Evolutionary conservation across 2,329 filamentous ascomycete species (phyloP).

Genomic region (Paraphaeosphaeria sporulosa): DNA sequence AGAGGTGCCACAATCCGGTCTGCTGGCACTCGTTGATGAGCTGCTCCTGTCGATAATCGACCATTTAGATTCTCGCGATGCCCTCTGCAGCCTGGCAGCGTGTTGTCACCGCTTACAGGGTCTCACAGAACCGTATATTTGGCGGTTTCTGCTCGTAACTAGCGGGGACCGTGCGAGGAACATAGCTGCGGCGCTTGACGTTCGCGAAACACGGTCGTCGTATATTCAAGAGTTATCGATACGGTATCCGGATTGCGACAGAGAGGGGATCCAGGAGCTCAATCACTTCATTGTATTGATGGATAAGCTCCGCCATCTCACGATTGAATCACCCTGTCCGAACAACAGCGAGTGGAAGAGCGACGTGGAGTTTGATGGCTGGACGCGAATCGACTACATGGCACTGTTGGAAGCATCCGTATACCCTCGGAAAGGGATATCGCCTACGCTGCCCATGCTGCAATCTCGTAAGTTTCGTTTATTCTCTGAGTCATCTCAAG

Average conservation of each 20-base stretch:
- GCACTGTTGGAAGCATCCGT: slow-evolving; percentile 37
- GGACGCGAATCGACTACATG: slow-evolving; percentile 42
- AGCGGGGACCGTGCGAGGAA: slow-evolving; percentile 34
- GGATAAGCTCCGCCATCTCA: slow-evolving; percentile 38
- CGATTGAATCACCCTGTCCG: slow-evolving; percentile 45
- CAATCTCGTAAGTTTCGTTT: slow-evolving; percentile 37
- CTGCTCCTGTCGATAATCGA: slow-evolving; percentile 45
- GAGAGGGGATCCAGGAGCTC: slow-evolving; percentile 40
- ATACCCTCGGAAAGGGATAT: slow-evolving; percentile 25
- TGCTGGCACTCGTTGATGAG: slow-evolving; percentile 44
- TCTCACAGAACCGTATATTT: slow-evolving; percentile 45
- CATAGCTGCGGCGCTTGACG: slow-evolving; percentile 33
- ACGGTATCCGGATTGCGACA: slow-evolving; percentile 31
- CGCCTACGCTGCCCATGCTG: slow-evolving; percentile 33
- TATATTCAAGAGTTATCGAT: slow-evolving; percentile 41
- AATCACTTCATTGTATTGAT: slow-evolving; percentile 38
- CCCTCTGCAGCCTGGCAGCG: slow-evolving; percentile 38
- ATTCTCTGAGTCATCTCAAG: background rate
- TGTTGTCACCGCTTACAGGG: slow-evolving; percentile 40
- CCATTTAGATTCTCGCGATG: slow-evolving; percentile 30
- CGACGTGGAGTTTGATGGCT: slow-evolving; percentile 33
- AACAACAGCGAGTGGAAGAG: slow-evolving; percentile 44
- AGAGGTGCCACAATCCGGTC: slow-evolving; percentile 20
- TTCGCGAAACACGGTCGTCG: slow-evolving; percentile 30
- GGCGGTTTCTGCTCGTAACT: slow-evolving; percentile 38